phyloP scores from a whole-genome alignment of 2,329 filamentous ascomycete genomes.

The Podosphaera fusca region DNA sequence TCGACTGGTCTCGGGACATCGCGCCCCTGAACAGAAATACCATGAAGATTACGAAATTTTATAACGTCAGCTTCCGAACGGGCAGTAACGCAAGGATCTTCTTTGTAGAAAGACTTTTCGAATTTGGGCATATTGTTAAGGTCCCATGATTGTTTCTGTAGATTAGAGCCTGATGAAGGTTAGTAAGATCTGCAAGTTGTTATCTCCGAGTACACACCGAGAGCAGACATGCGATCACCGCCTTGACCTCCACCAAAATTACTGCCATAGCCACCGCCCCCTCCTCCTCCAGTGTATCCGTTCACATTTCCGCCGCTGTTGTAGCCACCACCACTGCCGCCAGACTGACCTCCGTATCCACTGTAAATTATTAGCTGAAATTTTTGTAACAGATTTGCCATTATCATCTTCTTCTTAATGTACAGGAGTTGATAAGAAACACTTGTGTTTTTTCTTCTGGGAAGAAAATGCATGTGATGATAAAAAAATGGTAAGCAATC shows the following conservation, averaged over 20 bases:
- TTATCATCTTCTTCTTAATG: too few relatives aligned
- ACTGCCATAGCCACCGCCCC: conserved; percentile 21
- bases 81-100: conserved; percentile 53
- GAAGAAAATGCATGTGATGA: conserved; percentile 13
- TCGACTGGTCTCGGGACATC: conserved; percentile 85
- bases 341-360: conserved; percentile 23
- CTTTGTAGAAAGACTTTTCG: conserved; percentile 99
- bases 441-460: conserved; percentile 10
- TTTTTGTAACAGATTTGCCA: neutral
- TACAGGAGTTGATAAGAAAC: conserved; percentile 4
- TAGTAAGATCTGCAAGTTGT: neutral
- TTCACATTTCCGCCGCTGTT: conserved; percentile 16
- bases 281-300: conserved; percentile 15
- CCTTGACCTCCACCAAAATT: conserved; percentile 33
- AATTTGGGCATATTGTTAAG: conserved; percentile 68
- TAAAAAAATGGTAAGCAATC: conserved; percentile 18
- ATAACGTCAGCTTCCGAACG: conserved; percentile 64
- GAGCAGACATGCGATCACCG: conserved; percentile 82
- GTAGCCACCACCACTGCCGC: conserved; percentile 19
- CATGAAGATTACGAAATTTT: conserved; percentile 63
- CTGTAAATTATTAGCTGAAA: conserved; percentile 22
- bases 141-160: conserved; percentile 64
- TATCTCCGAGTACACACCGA: conserved; percentile 17
- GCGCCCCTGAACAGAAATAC: conserved; percentile 59
- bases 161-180: conserved; percentile 35